Evolutionary conservation across 2,329 filamentous ascomycete genomes (phyloP).

Genomic region (Podosphaera fusca): DNA sequence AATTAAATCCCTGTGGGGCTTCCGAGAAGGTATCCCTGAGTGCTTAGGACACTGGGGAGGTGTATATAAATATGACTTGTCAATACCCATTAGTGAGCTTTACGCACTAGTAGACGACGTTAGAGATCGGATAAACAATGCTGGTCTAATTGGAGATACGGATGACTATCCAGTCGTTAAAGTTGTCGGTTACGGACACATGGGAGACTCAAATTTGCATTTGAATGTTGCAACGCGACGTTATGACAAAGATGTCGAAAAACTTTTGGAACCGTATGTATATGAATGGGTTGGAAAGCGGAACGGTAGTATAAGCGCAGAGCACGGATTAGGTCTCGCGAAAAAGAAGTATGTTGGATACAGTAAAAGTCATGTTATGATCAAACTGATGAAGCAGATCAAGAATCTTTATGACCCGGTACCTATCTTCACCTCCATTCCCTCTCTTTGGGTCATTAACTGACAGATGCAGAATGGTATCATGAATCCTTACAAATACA

Average conservation of each 20-base stretch:
- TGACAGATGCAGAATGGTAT: constrained; percentile 55
- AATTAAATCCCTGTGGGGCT: constrained; percentile 62
- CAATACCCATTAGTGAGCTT: constrained; percentile 69
- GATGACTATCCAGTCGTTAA: constrained; percentile 59
- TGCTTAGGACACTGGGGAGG: constrained; percentile 74
- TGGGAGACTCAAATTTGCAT: constrained; percentile 92
- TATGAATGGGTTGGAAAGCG: constrained; percentile 89
- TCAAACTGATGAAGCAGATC: constrained; percentile 82
- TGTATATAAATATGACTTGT: constrained; percentile 96
- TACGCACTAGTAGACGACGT: constrained; percentile 80
- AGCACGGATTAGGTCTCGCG: constrained; percentile 79
- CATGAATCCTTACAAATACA: constrained; percentile 98
- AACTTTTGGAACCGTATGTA: constrained; percentile 75
- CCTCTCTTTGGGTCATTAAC: constrained; percentile 8
- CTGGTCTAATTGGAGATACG: constrained; percentile 55
- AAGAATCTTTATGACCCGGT: constrained; percentile 90
- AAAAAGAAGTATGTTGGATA: constrained; percentile 88
- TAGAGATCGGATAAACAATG: constrained; percentile 43
- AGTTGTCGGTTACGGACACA: constrained; percentile 93
- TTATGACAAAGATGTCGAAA: constrained; percentile 74
- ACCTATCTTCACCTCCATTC: constrained; percentile 19
- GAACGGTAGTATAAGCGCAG: constrained; percentile 83
- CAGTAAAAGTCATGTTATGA: constrained; percentile 68
- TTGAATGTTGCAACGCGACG: constrained; percentile 66
- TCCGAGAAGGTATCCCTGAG: constrained; percentile 85